phyloP scores from a whole-genome alignment of 169 alveolate genomes.

The Eimeria acervulina region DNA sequence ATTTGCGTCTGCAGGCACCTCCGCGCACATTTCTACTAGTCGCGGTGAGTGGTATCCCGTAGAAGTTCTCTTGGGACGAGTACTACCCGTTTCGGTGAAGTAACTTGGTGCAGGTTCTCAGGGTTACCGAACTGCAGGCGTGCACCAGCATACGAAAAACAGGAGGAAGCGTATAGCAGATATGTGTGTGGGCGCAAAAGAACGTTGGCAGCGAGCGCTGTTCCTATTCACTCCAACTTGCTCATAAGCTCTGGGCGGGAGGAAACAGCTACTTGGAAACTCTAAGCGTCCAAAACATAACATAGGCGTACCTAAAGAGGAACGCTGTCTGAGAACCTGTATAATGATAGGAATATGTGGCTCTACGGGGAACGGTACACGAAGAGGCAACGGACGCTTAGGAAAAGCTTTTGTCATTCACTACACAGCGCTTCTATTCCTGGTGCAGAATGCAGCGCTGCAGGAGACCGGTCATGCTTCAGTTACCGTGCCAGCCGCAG shows the following conservation, averaged over 20 bases:
- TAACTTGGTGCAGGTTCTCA: background rate
- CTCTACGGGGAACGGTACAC: too few species aligned
- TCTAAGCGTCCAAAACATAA: too few species aligned
- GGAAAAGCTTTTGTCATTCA: background rate
- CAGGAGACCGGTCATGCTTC: background rate
- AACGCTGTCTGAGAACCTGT: too few species aligned
- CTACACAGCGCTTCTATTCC: background rate
- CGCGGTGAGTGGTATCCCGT: too few species aligned
- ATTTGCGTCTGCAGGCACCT: too few species aligned
- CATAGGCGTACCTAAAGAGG: too few species aligned
- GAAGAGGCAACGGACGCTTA: background rate
- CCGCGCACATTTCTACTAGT: too few species aligned
- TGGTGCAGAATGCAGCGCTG: background rate
- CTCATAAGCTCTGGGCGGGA: background rate
- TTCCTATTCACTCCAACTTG: background rate
- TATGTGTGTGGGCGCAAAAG: background rate
- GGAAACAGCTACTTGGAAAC: background rate
- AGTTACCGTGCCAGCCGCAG: background rate
- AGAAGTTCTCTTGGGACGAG: too few species aligned
- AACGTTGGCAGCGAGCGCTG: background rate
- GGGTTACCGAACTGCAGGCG: background rate
- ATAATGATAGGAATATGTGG: too few species aligned
- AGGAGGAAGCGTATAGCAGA: background rate
- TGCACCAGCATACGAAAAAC: background rate
- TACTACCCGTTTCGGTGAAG: background rate